Base-by-base conservation (phyloP, 1,284 basidiomycete genomes). In the Microbotryum violaceum region DNA sequence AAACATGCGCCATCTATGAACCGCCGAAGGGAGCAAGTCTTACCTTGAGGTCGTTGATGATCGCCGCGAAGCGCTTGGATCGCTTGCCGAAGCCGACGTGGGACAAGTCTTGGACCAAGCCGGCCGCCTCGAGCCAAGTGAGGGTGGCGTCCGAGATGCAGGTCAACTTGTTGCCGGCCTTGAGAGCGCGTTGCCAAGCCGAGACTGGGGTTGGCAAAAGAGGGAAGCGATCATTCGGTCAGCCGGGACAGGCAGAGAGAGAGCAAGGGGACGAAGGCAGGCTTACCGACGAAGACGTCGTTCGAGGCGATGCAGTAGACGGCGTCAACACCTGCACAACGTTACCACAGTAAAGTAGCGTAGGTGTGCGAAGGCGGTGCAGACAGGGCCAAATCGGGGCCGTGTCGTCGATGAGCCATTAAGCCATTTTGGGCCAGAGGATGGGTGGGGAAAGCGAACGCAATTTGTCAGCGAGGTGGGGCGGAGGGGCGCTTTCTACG, bases 61-160 rank as follows among this genome's bases (percentile, higher is more conserved):
- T 77, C 63, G 88, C 66, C 12, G 84, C 87, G 71, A 85, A 90
- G 54, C 88, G 83, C 16, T 77, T 77, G 47, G 86, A 87, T 56
- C 88, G 84, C 57, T 55, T 71, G 50, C 87, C 85, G 53, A 89
- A 76, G 8, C 83, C 83, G 21, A 70, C 71, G 12, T 70, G 77
- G 23, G 79, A 77, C 23, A 88, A 77, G 73, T 88, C 86, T 58
- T 83, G 63, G 52, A 77, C 77, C 52, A 87, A 80, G n/a, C 84
- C 85, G 52, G 89, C 75, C 49, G 76, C 72, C 53, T 77, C 77
- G 57, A 85, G 84, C 84, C 86, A 89, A 64, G 79, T 74, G n/a
- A 83, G 82, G 58, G 81, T 74, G 33, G 79, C 69, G 74, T 90
- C 88, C 44, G 83, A 83, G 68, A 87, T 82, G 83, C 85, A 63